These are phyloP conservation scores for Dendrobium nobile DNA, from an alignment of 106 monocot genomes.

Conservation along the genomic window DNA sequence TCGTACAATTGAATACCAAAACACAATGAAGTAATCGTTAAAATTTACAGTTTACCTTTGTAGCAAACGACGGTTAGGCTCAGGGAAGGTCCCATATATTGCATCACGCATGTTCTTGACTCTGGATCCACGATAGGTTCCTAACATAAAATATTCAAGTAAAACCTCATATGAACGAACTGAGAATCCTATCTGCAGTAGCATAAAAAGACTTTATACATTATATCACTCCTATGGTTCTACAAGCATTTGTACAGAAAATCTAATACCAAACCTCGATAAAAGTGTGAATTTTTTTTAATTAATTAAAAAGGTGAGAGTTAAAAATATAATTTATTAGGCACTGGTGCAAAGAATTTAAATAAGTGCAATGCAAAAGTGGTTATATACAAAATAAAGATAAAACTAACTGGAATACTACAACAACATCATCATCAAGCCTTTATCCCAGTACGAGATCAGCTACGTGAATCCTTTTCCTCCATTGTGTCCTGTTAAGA, in stretches of 20 bases:
- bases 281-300: neutral
- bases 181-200: neutral
- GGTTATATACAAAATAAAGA: neutral
- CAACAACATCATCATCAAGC: too few relatives aligned
- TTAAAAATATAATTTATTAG: neutral
- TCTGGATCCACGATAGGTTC: constrained; percentile 51
- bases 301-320: neutral
- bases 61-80: constrained; percentile 73
- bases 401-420: neutral
- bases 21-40: neutral
- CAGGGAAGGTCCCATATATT: constrained; percentile 75
- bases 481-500: too few relatives aligned
- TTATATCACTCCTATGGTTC: neutral
- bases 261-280: neutral
- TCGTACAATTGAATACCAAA: neutral
- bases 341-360: neutral
- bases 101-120: constrained; percentile 46
- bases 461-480: too few relatives aligned
- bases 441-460: too few relatives aligned
- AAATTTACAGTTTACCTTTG: constrained; percentile 56
- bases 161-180: neutral
- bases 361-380: neutral
- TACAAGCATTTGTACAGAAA: neutral
- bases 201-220: neutral
- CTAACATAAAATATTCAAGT: constrained; percentile 27